A percentile compares a stretch with the other conserved stretches of the same genome.
phyloP scores from a whole-genome alignment of 441 rosid species.

The Gossypium davidsonii region DNA sequence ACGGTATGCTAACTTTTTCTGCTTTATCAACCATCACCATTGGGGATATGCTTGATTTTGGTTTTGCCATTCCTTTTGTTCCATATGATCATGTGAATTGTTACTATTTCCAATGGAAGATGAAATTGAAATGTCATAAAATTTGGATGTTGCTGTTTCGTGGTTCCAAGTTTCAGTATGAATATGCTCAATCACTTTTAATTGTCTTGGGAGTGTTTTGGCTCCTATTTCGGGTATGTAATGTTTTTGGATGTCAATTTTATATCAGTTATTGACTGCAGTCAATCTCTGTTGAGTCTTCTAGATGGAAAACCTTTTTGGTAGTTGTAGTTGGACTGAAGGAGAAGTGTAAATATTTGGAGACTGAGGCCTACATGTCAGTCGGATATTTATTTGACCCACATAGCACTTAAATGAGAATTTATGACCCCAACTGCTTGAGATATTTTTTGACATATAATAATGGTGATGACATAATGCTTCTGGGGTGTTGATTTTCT shows the following conservation, averaged over 20 bases:
- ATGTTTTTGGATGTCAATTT: not conserved
- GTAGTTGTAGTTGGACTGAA: not conserved
- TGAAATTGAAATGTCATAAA: not conserved
- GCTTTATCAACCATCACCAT: not conserved
- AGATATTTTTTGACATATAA: not conserved
- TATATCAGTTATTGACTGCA: no score
- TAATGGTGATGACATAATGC: not conserved
- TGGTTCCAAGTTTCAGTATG: not conserved
- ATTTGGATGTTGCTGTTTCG: not conserved
- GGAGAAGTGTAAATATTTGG: not conserved
- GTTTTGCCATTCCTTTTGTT: not conserved
- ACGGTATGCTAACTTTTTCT: not conserved
- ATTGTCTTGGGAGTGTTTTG: not conserved
- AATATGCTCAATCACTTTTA: not conserved
- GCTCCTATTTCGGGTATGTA: no score
- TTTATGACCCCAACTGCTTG: not conserved
- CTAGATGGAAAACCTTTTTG: not conserved
- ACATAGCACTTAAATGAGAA: not conserved
- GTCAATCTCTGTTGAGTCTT: not conserved
- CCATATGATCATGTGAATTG: not conserved
- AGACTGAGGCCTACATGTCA: not conserved
- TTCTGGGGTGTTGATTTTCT: constrained; percentile 3
- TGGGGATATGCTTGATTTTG: not conserved
- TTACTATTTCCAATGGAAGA: not conserved
- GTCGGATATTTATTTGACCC: not conserved